These are phyloP conservation scores for Cotoneaster glaucophyllus DNA, from an alignment of 306 rosid genomes.

Conservation along the genomic window DNA sequence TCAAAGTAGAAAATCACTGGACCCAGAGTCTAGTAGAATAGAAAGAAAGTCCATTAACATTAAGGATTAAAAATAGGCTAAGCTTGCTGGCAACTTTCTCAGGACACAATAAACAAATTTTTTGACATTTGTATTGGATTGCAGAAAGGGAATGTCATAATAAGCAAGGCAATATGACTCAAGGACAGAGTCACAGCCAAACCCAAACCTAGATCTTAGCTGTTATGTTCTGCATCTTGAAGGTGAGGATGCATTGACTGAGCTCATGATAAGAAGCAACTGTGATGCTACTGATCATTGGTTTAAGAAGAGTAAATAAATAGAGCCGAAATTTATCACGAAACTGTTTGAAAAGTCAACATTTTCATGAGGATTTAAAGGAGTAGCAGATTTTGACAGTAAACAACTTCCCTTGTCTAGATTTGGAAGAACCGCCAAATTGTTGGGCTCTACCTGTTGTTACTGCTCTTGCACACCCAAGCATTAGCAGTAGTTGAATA, in stretches of 20 bases:
- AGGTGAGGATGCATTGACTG: conserved; percentile 72
- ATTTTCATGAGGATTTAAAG: conserved; percentile 45
- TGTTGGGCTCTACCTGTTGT: conserved; percentile 77
- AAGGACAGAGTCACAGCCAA: conserved; percentile 22
- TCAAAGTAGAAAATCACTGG: conserved; percentile 65
- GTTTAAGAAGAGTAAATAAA: conserved; percentile 52
- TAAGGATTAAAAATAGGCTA: conserved; percentile 29
- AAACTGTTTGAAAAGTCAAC: conserved; percentile 49
- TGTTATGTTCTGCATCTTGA: conserved; percentile 67
- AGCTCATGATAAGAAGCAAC: conserved; percentile 44
- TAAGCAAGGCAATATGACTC: conserved; percentile 44
- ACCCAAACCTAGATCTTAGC: conserved; percentile 39
- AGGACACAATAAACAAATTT: conserved; percentile 31
- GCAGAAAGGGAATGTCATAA: conserved; percentile 52
- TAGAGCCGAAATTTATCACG: conserved; percentile 43
- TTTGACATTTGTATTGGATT: conserved; percentile 44
- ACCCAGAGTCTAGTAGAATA: conserved; percentile 30
- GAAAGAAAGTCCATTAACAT: conserved; percentile 46
- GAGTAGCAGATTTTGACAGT: conserved; percentile 49
- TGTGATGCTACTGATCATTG: conserved; percentile 61
- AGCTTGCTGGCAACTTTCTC: conserved; percentile 38
- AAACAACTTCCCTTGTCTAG: conserved; percentile 43
- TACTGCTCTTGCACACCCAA: conserved; percentile 63
- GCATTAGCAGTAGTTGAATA: conserved; percentile 17
- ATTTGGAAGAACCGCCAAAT: conserved; percentile 45